Evolutionary conservation across 2,329 filamentous ascomycete genomes (phyloP), one percentile per base, ranked within the genome.

Genomic region (Colletotrichum theobromicola): DNA sequence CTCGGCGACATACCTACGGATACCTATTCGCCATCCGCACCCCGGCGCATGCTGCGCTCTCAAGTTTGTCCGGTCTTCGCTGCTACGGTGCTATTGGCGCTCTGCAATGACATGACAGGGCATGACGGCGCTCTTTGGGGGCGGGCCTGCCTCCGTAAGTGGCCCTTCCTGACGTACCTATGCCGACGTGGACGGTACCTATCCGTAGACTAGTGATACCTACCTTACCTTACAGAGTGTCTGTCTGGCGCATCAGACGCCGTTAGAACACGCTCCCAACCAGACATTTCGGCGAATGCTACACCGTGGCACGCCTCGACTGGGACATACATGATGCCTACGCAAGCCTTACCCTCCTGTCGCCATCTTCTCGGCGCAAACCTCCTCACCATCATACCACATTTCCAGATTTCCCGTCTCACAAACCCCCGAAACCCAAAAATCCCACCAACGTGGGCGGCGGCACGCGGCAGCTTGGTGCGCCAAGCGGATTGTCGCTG

Each of bases 401-500:
- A 53, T 34, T 67, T 3, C 64, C 42, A 34, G 32, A 16, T 28
- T 68, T 46, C 32, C 68, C 55, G 53, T 74, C 61, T 57, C 57
- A 61, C 67, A 70, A 66, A 30, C 53, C 61, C 34, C 67, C 28
- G 28, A 58, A 37, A 62, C 15, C 53, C 60, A 67, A 46, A 21
- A 37, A 65, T 64, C 50, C 70, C 73, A 70, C 35, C 58, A 74
- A 61, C 70, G 35, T 66, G 70, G 73, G 60, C 34, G 35, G 53
- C 58, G 64, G 70, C 65, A 62, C 18, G 37, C 65, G 64, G 65
- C 55, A 65, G 53, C 35, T 42, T 35, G 55, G 24, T 57, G 26
- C 65, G 73, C 73, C 73, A 75, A 75, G 73, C 37, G 65, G 70
- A 55, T 62, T 72, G 34, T 72, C 72, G 57, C 68, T n/a, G 69